Percentiles rank a stretch among this genome's conserved stretches.
These are phyloP conservation scores for Starmerella stigmatis DNA, from an alignment of 805 yeast species.

Conservation along the genomic window DNA sequence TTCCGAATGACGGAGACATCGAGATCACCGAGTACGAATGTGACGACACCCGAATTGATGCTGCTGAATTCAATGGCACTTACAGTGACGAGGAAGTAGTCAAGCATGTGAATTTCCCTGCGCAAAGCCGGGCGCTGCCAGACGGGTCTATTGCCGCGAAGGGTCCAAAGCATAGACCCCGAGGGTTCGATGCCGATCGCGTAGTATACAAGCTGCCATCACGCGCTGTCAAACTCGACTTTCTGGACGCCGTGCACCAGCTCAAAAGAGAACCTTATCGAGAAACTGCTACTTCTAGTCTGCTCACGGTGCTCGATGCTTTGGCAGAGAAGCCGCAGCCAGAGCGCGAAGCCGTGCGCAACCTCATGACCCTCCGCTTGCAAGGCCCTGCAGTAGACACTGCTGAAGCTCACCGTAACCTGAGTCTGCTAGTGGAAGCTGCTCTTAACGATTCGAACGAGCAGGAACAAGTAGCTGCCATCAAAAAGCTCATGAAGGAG, in stretches of 20 bases:
- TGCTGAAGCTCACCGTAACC: conserved; percentile 25
- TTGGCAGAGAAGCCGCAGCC: conserved; percentile 25
- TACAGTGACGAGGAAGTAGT: conserved; percentile 23
- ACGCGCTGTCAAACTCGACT: conserved; percentile 56
- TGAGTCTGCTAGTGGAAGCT: conserved; percentile 27
- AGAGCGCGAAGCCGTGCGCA: conserved; percentile 30
- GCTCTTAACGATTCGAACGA: conserved; percentile 36
- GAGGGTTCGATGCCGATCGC: conserved; percentile 31
- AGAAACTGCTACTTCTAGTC: conserved; percentile 30
- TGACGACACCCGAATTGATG: conserved; percentile 27
- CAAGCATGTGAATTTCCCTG: conserved; percentile 5
- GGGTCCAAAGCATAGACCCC: conserved; percentile 15
- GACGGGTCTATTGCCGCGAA: conserved; percentile 11
- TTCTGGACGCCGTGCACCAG: conserved; percentile 43
- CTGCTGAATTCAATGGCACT: conserved; percentile 31
- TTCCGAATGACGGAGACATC: conserved; percentile 46
- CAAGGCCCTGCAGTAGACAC: conserved; percentile 30
- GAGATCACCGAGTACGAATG: conserved; percentile 41
- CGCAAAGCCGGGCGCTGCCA: conserved; percentile 3
- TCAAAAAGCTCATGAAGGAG: conserved; percentile 50
- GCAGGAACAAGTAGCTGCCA: conserved; percentile 35
- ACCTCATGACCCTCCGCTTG: conserved; percentile 32
- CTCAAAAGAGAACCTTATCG: conserved; percentile 28
- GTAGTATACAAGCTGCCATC: conserved; percentile 59
- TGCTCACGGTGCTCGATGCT: conserved; percentile 32